Evolutionary conservation across 768 basidiomycete genomes (phyloP), one percentile per base, ranked within the genome.

Genomic region (Suillus americanus): DNA sequence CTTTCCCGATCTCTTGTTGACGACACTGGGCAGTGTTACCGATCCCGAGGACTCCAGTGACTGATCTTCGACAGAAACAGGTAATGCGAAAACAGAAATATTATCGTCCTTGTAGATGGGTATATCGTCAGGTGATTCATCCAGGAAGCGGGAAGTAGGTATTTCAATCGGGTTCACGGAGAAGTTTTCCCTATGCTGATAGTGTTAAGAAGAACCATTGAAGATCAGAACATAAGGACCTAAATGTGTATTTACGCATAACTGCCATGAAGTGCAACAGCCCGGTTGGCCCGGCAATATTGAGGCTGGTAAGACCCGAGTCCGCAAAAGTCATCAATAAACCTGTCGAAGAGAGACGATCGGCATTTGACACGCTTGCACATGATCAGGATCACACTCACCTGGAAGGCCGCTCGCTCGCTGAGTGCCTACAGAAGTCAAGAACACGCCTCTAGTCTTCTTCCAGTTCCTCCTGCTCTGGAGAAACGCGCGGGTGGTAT

Each of bases 271-370:
- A 82, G 73, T 95, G 92, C 18, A 81, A 71, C n/a, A 90, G 74
- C 38, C 92, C 93, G 14, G 81, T 81, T 3, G 95, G 95, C 4
- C 94, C 95, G 25, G 85, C 77, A 25, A 97, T 69, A 53, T 85
- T 77, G 41, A 97, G 67, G 48, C 82, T 78, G 20, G 80, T 74
- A 38, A 87, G 82, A 0, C 85, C 83, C 1, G 83, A 83, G 77
- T 97, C 95, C 18, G 92, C 92, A 64, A 90, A 80, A 2, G 86
- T 86, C 92, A 96, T 92, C 25, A 94, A 64, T 12, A 94, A 72
- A 0, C 94, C 94, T 92, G 68, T 20, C 35, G 35, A 62, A 37
- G 4, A 37, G 4, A 23, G 5, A 50, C 25, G 9, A 43, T 53
- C 2, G 1, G 43, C 18, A 3, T 13, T 13, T 54, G 10, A 61